Base-by-base conservation (phyloP, 139 green algal genomes). In the Diplosphaera chodatii region DNA sequence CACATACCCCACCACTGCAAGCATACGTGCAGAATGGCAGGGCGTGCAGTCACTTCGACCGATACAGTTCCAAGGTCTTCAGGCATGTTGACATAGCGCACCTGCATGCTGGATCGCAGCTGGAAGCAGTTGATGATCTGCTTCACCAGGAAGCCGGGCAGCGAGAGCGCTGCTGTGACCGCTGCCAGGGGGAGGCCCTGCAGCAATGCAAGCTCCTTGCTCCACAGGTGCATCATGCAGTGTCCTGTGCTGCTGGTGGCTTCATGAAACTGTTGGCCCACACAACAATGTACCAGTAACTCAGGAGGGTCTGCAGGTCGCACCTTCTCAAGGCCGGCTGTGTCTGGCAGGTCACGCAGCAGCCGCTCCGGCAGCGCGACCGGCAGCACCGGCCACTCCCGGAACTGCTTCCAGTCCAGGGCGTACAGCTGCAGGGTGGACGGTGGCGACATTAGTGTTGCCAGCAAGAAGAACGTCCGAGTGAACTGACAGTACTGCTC, bases 71-170 rank as follows among this genome's bases (percentile, higher is more conserved):
- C 15, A 18, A 18, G 40, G 40, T 18, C 15, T 18, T 56, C 15
- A 25, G 40, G 15, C 40, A 56, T 56, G 40, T 25, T 56, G 15
- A 56, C 15, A 56, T 56, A 63, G 25, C 55, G 8, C 22, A 63
- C 55, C 25, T 66, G 64, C 13, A 80, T 68, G 0, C 88, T 88
- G 4, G 70, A 80, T 4, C 69, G 63, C 56, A 94, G 77, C 84
- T 94, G 89, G 56, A 92, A 78, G 66, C 83, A 87, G 73, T 94
- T 94, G 59, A 89, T 86, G 25, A 86, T 66, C 81, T 94, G 88
- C 78, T 94, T 94, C 56, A 88, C 77, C 22, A 77, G 15, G 25
- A 87, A 77, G 25, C 88, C 85, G 0, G 88, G 89, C 55, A 92
- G 32, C 0, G 82, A 65, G 22, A 71, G 20, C 31, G 84, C 29